Evolutionary conservation across 2,329 filamentous ascomycete genomes (phyloP), one percentile per base, ranked within the genome.

Genomic region (Apiospora rasikravindrae): DNA sequence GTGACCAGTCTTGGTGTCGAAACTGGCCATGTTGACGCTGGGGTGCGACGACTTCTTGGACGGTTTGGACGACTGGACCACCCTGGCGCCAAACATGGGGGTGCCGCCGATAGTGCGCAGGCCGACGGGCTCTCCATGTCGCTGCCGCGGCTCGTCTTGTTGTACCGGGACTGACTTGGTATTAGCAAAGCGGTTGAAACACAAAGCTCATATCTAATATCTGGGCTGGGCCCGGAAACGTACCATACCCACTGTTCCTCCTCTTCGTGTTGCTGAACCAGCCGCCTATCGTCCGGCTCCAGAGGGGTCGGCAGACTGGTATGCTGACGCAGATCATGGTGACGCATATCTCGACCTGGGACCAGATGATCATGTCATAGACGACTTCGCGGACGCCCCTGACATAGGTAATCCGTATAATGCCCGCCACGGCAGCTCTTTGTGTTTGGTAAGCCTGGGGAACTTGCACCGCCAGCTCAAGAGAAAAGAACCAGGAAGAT

Each of bases 321-420:
- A 64, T 64, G 33, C 57, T 37, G 3, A 64, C 57, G 33, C 57
- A 64, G 8, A 64, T 37, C 29, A 64, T 13, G 2, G 57, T 64
- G 4, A 37, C 57, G 19, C 19, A 10, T 10, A 37, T 64, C 4
- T 64, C 57, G 4, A 64, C 57, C 33, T 64, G 57, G 10, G 57
- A 64, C 57, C 57, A 64, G 19, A 64, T 64, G 19, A 64, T 64
- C 10, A 64, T 16, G 19, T 64, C 57, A n/a, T 64, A 64, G 57
- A 40, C 57, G 19, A 64, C 57, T 40, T 64, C 33, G 0, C 57
- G 57, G 3, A 64, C 57, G 19, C 57, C 57, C 10, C 33, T 19
- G 6, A 64, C 57, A 64, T 64, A 40, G 8, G 33, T 40, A 14
- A 64, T 64, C 19, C 57, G 57, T 64, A 64, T 64, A 7, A 64